Base-by-base conservation (phyloP, 495 filamentous ascomycete genomes). In the Rostrohypoxylon terebratum region DNA sequence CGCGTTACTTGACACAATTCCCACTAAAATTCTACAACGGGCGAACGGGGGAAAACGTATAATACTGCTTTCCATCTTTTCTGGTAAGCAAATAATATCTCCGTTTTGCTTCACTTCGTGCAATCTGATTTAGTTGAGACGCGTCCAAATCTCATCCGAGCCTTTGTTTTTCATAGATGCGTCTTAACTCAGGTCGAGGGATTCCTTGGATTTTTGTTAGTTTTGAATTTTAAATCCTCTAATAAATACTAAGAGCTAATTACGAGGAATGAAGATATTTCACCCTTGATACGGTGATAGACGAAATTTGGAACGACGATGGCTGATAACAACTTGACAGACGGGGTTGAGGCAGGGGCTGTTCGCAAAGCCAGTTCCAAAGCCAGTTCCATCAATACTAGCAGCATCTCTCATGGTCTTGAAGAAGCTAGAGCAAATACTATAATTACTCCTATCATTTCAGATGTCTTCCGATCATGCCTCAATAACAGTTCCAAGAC, bases 391-490 rank as follows among this genome's bases (percentile, higher is more conserved):
- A 1, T 28, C 9, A 36, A 16, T 50, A 31, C 25, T 23, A 16
- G 28, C 38, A 48, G 8, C 51, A n/a, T 23, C 42, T 62, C 45
- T 25, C 13, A 5, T 10, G 6, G 34, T 42, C n/a, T 42, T 10
- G 44, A 68, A 23, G 51, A 63, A 16, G 58, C 61, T 51, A 59
- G 44, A 21, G 63, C 59, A 42, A 69, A 73, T 62, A 2, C 44
- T 21, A 20, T 50, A 3, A 54, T 62, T 45, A 48, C 55, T 18
- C 48, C 68, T 0, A 63, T 77, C 7, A 53, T 36, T 36, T 78
- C 76, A 16, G 72, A 75, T 50, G 50, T 75, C 7, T 36, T 64
- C 25, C 66, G 62, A 25, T 36, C 65, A 45, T 11, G 21, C 11
- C 74, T 33, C 28, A 28, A 44, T 16, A 44, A n/a, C 23, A 67